Conservation (phyloP, 2,329 filamentous ascomycete genomes). For the Falciphora oryzae region DNA sequence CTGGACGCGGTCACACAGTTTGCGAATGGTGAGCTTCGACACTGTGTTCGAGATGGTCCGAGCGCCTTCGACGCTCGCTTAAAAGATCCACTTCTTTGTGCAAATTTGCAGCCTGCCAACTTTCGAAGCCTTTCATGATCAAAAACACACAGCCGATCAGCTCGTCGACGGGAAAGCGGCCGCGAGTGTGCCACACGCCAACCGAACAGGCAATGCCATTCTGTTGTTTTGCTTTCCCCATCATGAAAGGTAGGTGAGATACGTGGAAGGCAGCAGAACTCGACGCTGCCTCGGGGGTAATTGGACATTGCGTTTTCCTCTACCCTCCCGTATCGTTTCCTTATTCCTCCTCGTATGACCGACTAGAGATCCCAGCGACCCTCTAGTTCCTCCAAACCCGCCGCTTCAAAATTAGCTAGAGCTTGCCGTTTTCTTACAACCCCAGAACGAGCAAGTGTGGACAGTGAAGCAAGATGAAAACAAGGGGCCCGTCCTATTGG, state of each 20-base stretch:
- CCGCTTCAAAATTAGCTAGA: slow-evolving; percentile 59
- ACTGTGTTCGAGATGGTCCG: not conserved
- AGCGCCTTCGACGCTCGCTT: not conserved
- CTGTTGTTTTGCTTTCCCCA: not conserved
- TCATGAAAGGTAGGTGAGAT: not conserved
- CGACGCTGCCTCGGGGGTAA: not conserved
- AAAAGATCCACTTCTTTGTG: not conserved
- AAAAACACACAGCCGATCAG: not conserved
- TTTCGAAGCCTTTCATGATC: not conserved
- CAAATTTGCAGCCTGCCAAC: not conserved
- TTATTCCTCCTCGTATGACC: not conserved
- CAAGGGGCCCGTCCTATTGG: slow-evolving; percentile 5
- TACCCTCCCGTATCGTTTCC: not conserved
- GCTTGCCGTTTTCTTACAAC: slow-evolving; percentile 50
- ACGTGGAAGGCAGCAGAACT: not conserved
- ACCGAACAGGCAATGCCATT: not conserved
- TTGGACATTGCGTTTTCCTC: not conserved
- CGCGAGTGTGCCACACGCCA: not conserved
- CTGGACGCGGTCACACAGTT: not conserved
- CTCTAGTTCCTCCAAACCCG: not conserved
- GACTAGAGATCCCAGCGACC: not conserved
- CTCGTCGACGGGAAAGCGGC: not conserved
- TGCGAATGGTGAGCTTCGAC: not conserved
- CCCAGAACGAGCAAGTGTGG: slow-evolving; percentile 60
- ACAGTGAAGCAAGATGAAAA: slow-evolving; percentile 61